These are phyloP conservation scores for Corymbia maculata DNA, from an alignment of 345 rosid species.

Conservation along the genomic window DNA sequence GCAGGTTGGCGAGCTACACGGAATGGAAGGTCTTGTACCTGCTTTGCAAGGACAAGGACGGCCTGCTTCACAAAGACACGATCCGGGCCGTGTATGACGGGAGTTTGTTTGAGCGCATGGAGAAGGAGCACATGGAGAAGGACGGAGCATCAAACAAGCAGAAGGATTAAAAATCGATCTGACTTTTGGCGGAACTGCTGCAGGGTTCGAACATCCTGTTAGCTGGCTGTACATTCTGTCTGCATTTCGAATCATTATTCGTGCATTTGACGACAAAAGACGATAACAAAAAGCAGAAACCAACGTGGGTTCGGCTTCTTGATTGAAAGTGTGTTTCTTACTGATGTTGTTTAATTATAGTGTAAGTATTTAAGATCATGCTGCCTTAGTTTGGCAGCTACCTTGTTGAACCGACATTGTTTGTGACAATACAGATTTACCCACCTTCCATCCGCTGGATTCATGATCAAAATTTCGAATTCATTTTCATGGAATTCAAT, in stretches of 20 bases:
- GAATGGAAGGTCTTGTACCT: constrained; percentile 60
- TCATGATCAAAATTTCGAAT: background rate
- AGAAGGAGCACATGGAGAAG: constrained; percentile 54
- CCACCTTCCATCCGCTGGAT: background rate
- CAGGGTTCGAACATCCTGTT: background rate
- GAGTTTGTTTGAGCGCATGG: constrained; percentile 51
- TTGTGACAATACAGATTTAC: background rate
- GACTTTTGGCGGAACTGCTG: background rate
- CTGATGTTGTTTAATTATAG: background rate
- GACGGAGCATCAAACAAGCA: constrained; percentile 31
- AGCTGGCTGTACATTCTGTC: background rate
- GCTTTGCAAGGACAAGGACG: constrained; percentile 65
- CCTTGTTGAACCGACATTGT: background rate
- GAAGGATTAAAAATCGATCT: constrained; percentile 8
- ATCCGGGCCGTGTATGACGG: constrained; percentile 72
- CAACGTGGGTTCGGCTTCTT: background rate
- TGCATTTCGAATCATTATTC: background rate
- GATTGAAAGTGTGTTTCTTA: background rate
- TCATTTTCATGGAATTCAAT: background rate
- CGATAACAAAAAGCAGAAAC: background rate
- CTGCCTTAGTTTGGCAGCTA: background rate
- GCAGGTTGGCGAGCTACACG: constrained; percentile 48
- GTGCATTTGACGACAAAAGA: background rate
- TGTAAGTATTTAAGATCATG: background rate
- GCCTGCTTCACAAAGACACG: constrained; percentile 56